Conservation (phyloP, 768 basidiomycete species). For the Calocera viscosa region DNA sequence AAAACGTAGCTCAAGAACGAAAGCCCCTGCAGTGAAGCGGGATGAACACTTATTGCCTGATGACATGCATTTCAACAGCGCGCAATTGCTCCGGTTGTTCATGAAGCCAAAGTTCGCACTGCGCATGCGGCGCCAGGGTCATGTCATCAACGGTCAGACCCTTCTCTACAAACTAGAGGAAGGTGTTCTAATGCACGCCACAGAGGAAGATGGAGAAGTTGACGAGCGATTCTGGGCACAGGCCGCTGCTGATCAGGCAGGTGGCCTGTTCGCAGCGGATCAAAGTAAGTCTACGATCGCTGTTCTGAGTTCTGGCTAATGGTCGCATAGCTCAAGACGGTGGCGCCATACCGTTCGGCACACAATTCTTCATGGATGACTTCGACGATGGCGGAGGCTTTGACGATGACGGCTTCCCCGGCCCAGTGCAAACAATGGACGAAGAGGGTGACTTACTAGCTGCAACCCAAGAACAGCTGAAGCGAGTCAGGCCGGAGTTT, state of each 20-base stretch:
- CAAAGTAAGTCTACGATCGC: constrained; percentile 38
- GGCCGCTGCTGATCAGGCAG: constrained; percentile 74
- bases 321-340: constrained; percentile 31
- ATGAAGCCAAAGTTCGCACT: constrained; percentile 93
- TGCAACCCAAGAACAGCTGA: constrained; percentile 57
- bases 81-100: constrained; percentile 83
- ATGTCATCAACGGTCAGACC: constrained; percentile 33
- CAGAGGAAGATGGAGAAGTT: constrained; percentile 69
- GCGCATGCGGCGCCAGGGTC: constrained; percentile 66
- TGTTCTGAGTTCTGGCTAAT: not conserved
- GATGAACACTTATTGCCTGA: constrained; percentile 77
- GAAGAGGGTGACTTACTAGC: constrained; percentile 83
- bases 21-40: constrained; percentile 47
- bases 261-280: constrained; percentile 43
- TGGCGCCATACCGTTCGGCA: constrained; percentile 69
- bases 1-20: constrained; percentile 34
- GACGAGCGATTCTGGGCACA: constrained; percentile 98
- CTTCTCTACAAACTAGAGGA: not conserved
- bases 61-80: constrained; percentile 93
- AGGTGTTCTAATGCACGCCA: constrained; percentile 14
- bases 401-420: constrained; percentile 37
- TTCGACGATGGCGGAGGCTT: constrained; percentile 38
- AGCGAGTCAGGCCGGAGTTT: constrained; percentile 70
- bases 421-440: constrained; percentile 1
- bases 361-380: constrained; percentile 88